These are phyloP conservation scores for Pulveroboletus sp. DNA, from an alignment of 768 basidiomycete species.

Conservation along the genomic window DNA sequence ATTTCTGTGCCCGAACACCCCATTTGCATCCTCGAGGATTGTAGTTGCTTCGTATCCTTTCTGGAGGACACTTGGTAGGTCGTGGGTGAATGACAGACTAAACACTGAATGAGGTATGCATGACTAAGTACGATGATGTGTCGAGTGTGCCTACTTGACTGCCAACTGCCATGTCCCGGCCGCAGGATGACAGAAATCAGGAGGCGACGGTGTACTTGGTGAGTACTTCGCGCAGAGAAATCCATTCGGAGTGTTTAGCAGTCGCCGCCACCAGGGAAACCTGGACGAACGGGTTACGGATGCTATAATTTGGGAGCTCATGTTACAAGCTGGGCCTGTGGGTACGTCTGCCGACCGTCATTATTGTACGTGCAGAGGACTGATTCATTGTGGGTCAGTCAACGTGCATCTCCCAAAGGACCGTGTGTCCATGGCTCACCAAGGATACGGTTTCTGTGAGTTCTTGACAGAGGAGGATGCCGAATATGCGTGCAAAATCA, in stretches of 20 bases:
- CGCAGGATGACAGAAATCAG: constrained; percentile 86
- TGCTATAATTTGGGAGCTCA: constrained; percentile 95
- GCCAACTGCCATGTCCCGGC: constrained; percentile 36
- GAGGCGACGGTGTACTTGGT: constrained; percentile 89
- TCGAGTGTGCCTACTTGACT: too few species aligned
- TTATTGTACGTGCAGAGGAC: background rate
- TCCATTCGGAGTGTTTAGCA: background rate
- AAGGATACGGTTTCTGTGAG: constrained; percentile 99
- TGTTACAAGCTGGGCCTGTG: constrained; percentile 97
- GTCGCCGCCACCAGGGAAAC: constrained; percentile 63
- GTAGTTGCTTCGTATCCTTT: too few species aligned
- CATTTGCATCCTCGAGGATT: too few species aligned
- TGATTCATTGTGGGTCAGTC: constrained; percentile 43
- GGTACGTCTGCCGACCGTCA: constrained; percentile 50
- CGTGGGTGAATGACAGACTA: too few species aligned
- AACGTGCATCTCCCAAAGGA: constrained; percentile 99
- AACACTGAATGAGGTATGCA: too few species aligned
- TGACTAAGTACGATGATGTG: too few species aligned
- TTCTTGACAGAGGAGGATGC: constrained; percentile 98
- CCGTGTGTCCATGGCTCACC: constrained; percentile 95
- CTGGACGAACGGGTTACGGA: constrained; percentile 94
- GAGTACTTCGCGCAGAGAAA: constrained; percentile 2
- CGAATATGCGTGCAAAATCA: constrained; percentile 99
- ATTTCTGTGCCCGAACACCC: too few species aligned
- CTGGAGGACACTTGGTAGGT: too few species aligned